Base-by-base conservation (phyloP, 1,284 basidiomycete genomes). In the Taiwanofungus camphoratus region DNA sequence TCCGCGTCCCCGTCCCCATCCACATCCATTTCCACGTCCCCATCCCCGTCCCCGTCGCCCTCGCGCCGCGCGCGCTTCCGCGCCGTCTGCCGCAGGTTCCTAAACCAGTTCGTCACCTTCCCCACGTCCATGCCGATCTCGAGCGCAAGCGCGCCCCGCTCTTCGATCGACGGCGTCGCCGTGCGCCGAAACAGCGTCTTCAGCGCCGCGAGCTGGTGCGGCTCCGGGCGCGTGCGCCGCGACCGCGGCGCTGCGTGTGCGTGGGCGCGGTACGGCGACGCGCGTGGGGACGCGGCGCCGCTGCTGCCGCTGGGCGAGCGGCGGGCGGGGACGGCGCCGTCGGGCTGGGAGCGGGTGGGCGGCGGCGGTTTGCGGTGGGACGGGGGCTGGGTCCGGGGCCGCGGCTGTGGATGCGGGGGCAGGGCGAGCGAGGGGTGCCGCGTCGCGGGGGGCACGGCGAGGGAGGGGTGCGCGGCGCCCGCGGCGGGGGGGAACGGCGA, bases 101-200 rank as follows among this genome's bases (percentile, higher is more conserved):
- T 71, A 70, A 87, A 88, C 86, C 85, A 88, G 61, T 88, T 88
- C n/a, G 84, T 87, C 38, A 88, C 84, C 64, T 85, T 87, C 54
- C 78, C 79, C 45, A 87, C 63, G 61, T 88, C 83, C 84, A 83
- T 86, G 45, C 82, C 83, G 48, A 87, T 76, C 63, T 87, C 79
- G 24, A 74, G 66, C 16, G 85, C 85, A 11, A 88, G 67, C 30
- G 77, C 74, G 35, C 74, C 74, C 35, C 85, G 81, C 60, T 88
- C 80, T 60, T 88, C 85, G 49, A 87, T 84, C 15, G 82, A 79
- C 11, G 85, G 85, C n/a, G 77, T 82, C n/a, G 76, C 58, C 2
- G 83, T 87, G 48, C 74, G 77, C 37, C 66, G 67, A 52, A 80
- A 82, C 16, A 88, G 65, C 49, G 74, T 75, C 61, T 83, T 85